These are phyloP conservation scores for Penicillium canariense DNA, from an alignment of 495 filamentous ascomycete genomes.

Conservation along the genomic window DNA sequence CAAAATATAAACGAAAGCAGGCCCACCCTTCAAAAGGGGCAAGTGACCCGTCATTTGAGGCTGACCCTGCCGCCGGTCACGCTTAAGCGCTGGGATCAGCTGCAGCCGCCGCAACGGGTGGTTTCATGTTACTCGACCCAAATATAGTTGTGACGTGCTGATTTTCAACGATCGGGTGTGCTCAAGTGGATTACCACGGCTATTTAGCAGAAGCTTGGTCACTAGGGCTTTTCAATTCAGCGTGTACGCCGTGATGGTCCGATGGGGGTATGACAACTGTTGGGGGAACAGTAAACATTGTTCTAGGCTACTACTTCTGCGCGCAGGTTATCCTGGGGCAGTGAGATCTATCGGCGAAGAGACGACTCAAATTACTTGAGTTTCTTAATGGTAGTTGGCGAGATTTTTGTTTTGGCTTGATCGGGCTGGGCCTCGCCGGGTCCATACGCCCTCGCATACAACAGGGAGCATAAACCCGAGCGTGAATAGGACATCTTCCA, in stretches of 20 bases:
- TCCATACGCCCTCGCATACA: too few relatives aligned
- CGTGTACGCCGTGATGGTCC: not conserved
- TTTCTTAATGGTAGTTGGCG: too few relatives aligned
- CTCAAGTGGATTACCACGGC: too few relatives aligned
- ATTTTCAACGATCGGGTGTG: not conserved
- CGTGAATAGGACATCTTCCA: too few relatives aligned
- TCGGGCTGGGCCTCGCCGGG: too few relatives aligned
- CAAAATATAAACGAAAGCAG: not conserved
- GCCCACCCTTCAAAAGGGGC: slow-evolving; percentile 10
- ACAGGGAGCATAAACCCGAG: too few relatives aligned
- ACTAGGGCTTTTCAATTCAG: slow-evolving; percentile 1
- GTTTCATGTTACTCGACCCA: slow-evolving; percentile 3
- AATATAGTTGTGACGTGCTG: not conserved
- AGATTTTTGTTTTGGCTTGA: too few relatives aligned
- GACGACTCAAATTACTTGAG: too few relatives aligned
- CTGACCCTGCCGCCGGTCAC: slow-evolving; percentile 25
- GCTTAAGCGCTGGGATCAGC: slow-evolving; percentile 29
- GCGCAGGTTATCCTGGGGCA: too few relatives aligned
- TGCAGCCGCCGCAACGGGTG: slow-evolving; percentile 11
- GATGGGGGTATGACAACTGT: slow-evolving; percentile 6
- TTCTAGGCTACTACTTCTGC: not conserved
- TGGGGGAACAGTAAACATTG: not conserved
- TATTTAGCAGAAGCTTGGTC: slow-evolving; percentile 17
- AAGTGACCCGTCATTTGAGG: slow-evolving; percentile 22
- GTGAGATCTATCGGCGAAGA: too few relatives aligned